Percentiles rank a stretch among this genome's conserved stretches.
These are phyloP conservation scores for Testicularia cyperi DNA, from an alignment of 1,284 basidiomycete species.

Conservation along the genomic window DNA sequence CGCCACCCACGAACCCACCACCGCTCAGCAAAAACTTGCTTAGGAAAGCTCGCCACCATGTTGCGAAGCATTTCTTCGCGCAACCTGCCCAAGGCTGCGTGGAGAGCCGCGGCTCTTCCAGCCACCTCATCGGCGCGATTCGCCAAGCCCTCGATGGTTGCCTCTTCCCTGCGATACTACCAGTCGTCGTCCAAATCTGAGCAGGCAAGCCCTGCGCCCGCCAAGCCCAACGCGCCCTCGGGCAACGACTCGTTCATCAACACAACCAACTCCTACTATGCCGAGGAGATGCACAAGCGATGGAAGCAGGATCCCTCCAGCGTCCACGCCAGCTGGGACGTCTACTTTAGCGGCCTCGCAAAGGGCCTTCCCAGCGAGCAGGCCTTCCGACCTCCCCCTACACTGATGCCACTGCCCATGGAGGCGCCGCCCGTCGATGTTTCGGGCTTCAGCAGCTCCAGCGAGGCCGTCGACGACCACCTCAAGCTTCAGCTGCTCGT, in stretches of 20 bases:
- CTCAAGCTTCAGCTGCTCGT: constrained; percentile 69
- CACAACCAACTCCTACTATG: constrained; percentile 90
- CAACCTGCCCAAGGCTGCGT: constrained; percentile 25
- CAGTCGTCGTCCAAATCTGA: constrained; percentile 29
- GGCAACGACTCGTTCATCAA: constrained; percentile 51
- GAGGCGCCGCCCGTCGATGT: constrained; percentile 77
- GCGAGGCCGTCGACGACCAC: constrained; percentile 80
- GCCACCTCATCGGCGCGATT: constrained; percentile 31
- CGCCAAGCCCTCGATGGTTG: constrained; percentile 11
- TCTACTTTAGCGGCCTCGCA: constrained; percentile 91
- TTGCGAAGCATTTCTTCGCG: constrained; percentile 41
- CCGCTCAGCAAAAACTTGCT: too few species aligned
- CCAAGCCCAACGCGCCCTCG: constrained; percentile 45
- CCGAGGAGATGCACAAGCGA: constrained; percentile 70
- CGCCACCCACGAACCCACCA: too few species aligned
- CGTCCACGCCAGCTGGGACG: constrained; percentile 92
- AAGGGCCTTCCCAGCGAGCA: constrained; percentile 79
- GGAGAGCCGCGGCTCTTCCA: constrained; percentile 29
- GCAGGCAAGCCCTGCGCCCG: constrained; percentile 36
- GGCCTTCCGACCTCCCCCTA: constrained; percentile 83
- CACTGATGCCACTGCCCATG: constrained; percentile 68
- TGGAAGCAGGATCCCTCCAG: constrained; percentile 71
- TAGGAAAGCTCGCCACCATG: constrained; percentile 30
- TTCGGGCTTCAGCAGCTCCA: constrained; percentile 65
- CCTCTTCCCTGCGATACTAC: constrained; percentile 21